Evolutionary conservation across 305 asterid genomes (phyloP).

Genomic region (Solanum hybrid): DNA sequence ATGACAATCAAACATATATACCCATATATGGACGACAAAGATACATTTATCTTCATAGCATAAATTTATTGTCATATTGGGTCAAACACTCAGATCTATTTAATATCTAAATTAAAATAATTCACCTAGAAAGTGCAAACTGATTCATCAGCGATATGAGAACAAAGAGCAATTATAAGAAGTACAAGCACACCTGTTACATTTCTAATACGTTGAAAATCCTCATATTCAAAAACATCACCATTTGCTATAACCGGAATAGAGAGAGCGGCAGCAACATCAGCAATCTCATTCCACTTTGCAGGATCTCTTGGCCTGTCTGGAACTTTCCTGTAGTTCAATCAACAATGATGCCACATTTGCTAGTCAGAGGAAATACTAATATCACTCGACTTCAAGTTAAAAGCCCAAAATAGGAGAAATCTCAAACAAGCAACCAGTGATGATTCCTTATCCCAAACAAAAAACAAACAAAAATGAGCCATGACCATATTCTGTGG

Average conservation of each 20-base stretch:
- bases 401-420: neutral
- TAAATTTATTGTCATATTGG: neutral
- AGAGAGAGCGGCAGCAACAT: slow-evolving; percentile 74
- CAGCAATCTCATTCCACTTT: slow-evolving; percentile 81
- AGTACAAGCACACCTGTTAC: slow-evolving; percentile 52
- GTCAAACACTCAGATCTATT: neutral
- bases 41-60: neutral
- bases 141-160: neutral
- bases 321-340: slow-evolving; percentile 54
- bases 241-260: slow-evolving; percentile 93
- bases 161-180: neutral
- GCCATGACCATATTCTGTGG: neutral
- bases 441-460: neutral
- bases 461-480: neutral
- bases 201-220: slow-evolving; percentile 55
- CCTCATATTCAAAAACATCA: slow-evolving; percentile 78
- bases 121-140: neutral
- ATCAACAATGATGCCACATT: neutral
- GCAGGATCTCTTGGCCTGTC: slow-evolving; percentile 98
- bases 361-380: neutral
- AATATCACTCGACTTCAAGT: neutral
- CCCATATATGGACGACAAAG: neutral
- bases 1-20: neutral
- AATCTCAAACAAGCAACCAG: slow-evolving; percentile 6
- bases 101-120: neutral